Evolutionary conservation across 176 grass and related monocot species (phyloP).

Genomic region (Aegilops speltoides): DNA sequence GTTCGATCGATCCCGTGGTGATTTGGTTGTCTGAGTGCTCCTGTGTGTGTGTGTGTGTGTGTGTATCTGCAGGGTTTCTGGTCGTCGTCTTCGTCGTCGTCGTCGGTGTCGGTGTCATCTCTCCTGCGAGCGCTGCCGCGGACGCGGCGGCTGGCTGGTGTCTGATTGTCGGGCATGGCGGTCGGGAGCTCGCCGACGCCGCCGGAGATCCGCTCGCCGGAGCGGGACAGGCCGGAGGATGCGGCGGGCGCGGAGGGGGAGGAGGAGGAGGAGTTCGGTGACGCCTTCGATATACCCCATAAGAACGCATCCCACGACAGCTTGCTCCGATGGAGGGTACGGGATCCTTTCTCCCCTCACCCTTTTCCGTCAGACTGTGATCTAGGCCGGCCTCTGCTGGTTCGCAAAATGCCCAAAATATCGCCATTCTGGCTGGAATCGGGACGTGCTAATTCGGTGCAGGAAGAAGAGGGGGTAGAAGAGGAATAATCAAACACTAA

Average conservation of each 20-base stretch:
- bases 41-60: not conserved
- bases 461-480: not conserved
- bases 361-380: not conserved
- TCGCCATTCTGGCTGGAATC: not conserved
- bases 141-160: not conserved
- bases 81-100: constrained; percentile 28
- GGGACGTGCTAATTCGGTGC: not conserved
- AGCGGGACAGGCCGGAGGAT: not conserved
- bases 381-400: not conserved
- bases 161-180: constrained; percentile 28
- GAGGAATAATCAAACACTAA: not conserved
- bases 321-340: constrained; percentile 74
- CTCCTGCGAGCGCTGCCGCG: constrained; percentile 26
- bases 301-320: constrained; percentile 73
- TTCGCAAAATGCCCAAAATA: not conserved
- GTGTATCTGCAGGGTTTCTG: not conserved
- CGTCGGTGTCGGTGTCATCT: constrained; percentile 34
- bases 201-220: constrained; percentile 55
- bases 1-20: not conserved
- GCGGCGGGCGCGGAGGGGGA: not conserved
- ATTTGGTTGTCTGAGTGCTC: not conserved
- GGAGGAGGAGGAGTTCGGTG: constrained; percentile 34
- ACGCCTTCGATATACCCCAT: constrained; percentile 75
- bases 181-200: constrained; percentile 32
- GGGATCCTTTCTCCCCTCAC: not conserved